phyloP scores from a whole-genome alignment of 2,329 filamentous ascomycete genomes.

The Calonectria pteridis region DNA sequence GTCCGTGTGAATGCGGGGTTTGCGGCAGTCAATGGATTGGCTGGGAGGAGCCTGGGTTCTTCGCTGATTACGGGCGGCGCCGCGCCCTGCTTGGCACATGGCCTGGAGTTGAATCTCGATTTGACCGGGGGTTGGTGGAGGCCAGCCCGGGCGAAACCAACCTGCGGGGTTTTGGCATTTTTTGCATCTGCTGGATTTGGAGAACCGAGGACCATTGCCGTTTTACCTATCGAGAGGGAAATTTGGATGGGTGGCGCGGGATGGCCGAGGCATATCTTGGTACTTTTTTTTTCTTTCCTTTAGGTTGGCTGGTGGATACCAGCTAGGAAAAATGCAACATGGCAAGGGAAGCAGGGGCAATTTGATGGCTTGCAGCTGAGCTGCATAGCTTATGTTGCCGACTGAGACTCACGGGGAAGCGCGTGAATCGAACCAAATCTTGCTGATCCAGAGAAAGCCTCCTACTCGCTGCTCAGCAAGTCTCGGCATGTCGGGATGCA shows the following conservation, averaged over 20 bases:
- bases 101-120: constrained; percentile 20
- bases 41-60: constrained; percentile 19
- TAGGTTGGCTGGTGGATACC: not conserved
- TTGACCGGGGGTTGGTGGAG: not conserved
- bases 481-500: constrained; percentile 1
- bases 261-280: constrained; percentile 13
- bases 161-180: not conserved
- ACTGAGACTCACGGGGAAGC: constrained; percentile 5
- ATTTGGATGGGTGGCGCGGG: constrained; percentile 3
- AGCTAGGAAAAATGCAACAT: not conserved
- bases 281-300: no score
- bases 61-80: not conserved
- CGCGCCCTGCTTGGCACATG: constrained; percentile 1
- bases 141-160: not conserved
- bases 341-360: not conserved
- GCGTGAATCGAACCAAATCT: not conserved
- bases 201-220: constrained; percentile 26
- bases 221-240: not conserved
- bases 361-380: constrained; percentile 37
- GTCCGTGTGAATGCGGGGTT: not conserved
- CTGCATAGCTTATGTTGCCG: constrained; percentile 27
- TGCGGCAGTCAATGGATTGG: not conserved
- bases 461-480: not conserved
- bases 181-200: constrained; percentile 8
- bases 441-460: constrained; percentile 1